These are phyloP conservation scores for Colletotrichum sp. DNA, from an alignment of 2,329 filamentous ascomycete species.

Conservation along the genomic window DNA sequence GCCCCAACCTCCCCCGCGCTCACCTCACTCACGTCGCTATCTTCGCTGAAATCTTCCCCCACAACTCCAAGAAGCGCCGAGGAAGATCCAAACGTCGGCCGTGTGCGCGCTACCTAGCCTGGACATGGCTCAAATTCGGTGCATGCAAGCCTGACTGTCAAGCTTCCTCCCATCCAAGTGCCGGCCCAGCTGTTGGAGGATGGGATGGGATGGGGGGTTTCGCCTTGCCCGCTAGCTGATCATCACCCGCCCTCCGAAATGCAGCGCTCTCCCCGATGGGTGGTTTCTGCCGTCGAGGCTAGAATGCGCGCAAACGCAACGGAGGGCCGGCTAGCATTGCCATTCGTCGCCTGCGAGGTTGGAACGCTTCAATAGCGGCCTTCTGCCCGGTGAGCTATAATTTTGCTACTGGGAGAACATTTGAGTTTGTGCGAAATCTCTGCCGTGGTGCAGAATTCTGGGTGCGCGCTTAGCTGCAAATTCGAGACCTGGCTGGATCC, in stretches of 20 bases:
- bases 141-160: not conserved
- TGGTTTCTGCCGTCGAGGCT: not conserved
- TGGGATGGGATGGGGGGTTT: not conserved
- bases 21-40: constrained; percentile 1
- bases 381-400: not conserved
- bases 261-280: not conserved
- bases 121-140: not conserved
- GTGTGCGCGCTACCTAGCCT: not conserved
- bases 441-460: not conserved
- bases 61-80: not conserved
- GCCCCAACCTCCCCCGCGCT: not conserved
- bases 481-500: not conserved
- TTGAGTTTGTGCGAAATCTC: not conserved
- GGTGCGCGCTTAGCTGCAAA: not conserved
- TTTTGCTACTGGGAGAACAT: not conserved
- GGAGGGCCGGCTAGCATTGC: not conserved
- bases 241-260: not conserved
- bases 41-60: constrained; percentile 11
- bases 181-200: not conserved
- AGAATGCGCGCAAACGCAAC: not conserved
- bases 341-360: not conserved
- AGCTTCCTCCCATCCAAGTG: not conserved
- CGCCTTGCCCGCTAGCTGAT: not conserved
- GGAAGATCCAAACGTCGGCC: not conserved
- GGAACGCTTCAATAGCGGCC: not conserved